These are phyloP conservation scores for Pilobolus umbonatus DNA, from an alignment of 192 early-diverging fungal genomes.

Conservation along the genomic window DNA sequence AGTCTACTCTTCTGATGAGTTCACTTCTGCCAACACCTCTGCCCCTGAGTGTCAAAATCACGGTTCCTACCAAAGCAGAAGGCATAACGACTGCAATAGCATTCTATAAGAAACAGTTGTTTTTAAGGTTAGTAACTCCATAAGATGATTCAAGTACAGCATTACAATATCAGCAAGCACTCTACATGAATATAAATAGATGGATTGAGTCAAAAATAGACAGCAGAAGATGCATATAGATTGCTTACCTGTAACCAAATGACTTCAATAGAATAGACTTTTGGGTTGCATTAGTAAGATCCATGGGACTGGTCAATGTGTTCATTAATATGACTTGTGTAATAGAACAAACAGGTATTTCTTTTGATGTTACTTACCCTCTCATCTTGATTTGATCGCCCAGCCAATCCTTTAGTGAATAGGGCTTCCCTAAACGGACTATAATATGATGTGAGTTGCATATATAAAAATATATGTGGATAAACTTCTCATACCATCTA, in stretches of 20 bases:
- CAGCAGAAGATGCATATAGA: background rate
- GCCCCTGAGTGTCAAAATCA: constrained; percentile 77
- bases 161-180: constrained; percentile 57
- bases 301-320: constrained; percentile 22
- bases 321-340: background rate
- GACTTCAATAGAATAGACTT: constrained; percentile 56
- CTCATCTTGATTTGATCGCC: constrained; percentile 53
- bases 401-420: constrained; percentile 64
- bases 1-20: constrained; percentile 72
- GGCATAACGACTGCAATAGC: constrained; percentile 78
- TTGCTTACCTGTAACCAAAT: constrained; percentile 59
- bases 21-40: constrained; percentile 60
- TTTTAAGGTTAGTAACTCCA: too few relatives aligned
- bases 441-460: constrained; percentile 1
- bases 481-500: constrained; percentile 47
- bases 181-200: constrained; percentile 9
- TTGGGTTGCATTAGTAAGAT: constrained; percentile 27
- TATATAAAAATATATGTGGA: background rate
- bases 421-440: constrained; percentile 74
- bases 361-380: constrained; percentile 39
- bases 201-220: background rate
- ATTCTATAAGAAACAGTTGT: constrained; percentile 48
- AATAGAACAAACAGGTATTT: background rate
- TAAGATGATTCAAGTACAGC: too few relatives aligned
- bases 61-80: constrained; percentile 75